phyloP scores from a whole-genome alignment of 2,329 filamentous ascomycete species.

The Aschersonia sp. region DNA sequence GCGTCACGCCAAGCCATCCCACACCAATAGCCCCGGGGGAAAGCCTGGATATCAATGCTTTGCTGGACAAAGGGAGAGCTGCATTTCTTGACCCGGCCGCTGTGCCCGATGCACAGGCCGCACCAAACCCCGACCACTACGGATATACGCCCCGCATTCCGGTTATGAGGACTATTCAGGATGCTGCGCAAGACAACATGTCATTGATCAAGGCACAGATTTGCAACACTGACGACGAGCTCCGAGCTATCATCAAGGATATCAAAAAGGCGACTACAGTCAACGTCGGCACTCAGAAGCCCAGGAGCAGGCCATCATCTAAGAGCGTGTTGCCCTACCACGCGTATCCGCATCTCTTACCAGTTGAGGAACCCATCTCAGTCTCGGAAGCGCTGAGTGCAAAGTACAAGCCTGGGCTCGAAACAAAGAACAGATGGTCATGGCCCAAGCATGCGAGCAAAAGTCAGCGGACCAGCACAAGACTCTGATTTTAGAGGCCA shows the following conservation, averaged over 20 bases:
- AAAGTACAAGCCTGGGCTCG: conserved; percentile 8
- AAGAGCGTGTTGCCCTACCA: conserved; percentile 21
- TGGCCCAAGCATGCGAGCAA: conserved; percentile 11
- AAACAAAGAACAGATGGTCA: conserved; percentile 12
- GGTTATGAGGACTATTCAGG: conserved; percentile 62
- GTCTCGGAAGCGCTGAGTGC: conserved; percentile 18
- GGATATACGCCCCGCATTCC: conserved; percentile 56
- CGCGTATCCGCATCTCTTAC: conserved; percentile 16
- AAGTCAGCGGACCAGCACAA: conserved; percentile 11
- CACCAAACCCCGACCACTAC: conserved; percentile 47
- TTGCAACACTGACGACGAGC: conserved; percentile 54
- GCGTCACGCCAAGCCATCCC: conserved; percentile 76
- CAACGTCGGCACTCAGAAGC: conserved; percentile 10
- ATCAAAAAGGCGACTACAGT: conserved; percentile 23
- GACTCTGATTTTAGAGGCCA: conserved; percentile 8
- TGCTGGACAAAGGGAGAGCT: conserved; percentile 56
- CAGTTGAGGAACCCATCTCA: conserved; percentile 20
- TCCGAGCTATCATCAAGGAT: conserved; percentile 56
- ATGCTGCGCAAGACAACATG: conserved; percentile 28
- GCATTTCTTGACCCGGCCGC: conserved; percentile 56
- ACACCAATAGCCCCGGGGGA: conserved; percentile 71
- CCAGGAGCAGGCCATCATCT: conserved; percentile 11
- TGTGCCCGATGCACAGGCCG: conserved; percentile 31
- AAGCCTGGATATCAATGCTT: conserved; percentile 64
- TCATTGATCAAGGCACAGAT: conserved; percentile 78